These are phyloP conservation scores for Candida broadrunensis DNA, from an alignment of 805 yeast species.

Conservation along the genomic window DNA sequence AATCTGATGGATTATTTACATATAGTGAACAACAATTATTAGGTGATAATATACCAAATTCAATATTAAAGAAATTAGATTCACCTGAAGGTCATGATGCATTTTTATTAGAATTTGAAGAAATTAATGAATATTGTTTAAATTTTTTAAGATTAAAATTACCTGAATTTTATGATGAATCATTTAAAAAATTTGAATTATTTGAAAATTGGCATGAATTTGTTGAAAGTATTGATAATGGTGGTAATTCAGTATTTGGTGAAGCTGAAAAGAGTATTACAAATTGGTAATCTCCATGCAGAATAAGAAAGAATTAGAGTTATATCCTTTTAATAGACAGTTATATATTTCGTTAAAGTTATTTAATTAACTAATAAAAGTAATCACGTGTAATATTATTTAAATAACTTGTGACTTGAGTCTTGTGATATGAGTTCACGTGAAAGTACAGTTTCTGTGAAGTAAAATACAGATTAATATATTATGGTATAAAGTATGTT, in stretches of 20 bases:
- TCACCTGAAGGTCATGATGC: constrained; percentile 99
- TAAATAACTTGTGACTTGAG: too few species aligned
- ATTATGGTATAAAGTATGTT: too few species aligned
- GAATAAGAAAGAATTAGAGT: too few species aligned
- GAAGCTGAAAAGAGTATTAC: constrained; percentile 90
- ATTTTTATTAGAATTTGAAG: constrained; percentile 82
- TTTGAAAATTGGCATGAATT: constrained; percentile 38
- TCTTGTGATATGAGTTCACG: too few species aligned
- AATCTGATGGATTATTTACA: constrained; percentile 91
- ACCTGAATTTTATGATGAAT: constrained; percentile 52
- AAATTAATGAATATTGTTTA: constrained; percentile 66
- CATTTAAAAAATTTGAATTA: constrained; percentile 41
- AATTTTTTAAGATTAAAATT: constrained; percentile 60
- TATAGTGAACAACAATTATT: constrained; percentile 85
- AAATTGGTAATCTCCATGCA: constrained; percentile 66
- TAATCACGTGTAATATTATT: too few species aligned
- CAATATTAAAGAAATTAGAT: constrained; percentile 65
- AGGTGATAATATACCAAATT: constrained; percentile 70
- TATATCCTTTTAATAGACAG: too few species aligned
- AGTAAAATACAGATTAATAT: too few species aligned
- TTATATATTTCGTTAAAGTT: too few species aligned
- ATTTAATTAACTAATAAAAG: too few species aligned
- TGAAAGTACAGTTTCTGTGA: too few species aligned
- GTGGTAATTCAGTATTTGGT: constrained; percentile 73
- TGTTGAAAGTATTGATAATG: constrained; percentile 37